Base-by-base conservation (phyloP, 306 rosid species). In the Hylodesmum podocarpum region DNA sequence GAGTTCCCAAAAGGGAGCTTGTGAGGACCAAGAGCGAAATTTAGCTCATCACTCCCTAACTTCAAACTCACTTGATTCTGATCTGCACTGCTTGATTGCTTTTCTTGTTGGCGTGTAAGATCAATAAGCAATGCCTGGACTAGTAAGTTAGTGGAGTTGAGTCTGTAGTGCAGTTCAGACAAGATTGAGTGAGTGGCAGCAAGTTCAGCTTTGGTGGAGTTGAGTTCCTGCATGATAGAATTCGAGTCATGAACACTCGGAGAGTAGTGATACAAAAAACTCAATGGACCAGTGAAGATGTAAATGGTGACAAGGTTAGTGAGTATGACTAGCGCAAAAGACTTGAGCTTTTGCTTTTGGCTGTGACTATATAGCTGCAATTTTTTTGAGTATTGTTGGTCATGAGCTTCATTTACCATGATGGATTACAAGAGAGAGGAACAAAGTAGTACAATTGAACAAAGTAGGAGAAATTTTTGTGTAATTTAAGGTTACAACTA, bases 121-220 rank as follows among this genome's bases (percentile, higher is more conserved):
- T 85, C 89, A 1, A 85, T 66, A 3, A 88, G 88, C 58, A 88
- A 66, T 1, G 85, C 84, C n/a, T 85, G 82, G 63, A 83, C 76
- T 33, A 85, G 87, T 8, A 85, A 63, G 72, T 88, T 85, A 2
- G 83, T 71, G 54, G 89, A 88, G 44, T 78, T 72, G 53, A 88
- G 88, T 36, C 66, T 85, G 12, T 83, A 83, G 24, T 81, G 70
- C 6, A 88, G 72, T 70, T 85, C 59, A 21, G 73, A 65, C 70
- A 83, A 72, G 54, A 87, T 34, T 28, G 87, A 77, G 9, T 75
- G 72, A 43, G 82, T 80, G 0, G 80, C 65, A 14, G 43, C 65
- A 65, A 85, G 87, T 69, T 83, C 83, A 75, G 87, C 59, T 85
- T 28, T 78, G 16, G 86, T 78, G 54, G 87, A 73, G 49, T 80